Base-by-base conservation (phyloP, 306 rosid species). In the Glycyrrhiza uralensis region DNA sequence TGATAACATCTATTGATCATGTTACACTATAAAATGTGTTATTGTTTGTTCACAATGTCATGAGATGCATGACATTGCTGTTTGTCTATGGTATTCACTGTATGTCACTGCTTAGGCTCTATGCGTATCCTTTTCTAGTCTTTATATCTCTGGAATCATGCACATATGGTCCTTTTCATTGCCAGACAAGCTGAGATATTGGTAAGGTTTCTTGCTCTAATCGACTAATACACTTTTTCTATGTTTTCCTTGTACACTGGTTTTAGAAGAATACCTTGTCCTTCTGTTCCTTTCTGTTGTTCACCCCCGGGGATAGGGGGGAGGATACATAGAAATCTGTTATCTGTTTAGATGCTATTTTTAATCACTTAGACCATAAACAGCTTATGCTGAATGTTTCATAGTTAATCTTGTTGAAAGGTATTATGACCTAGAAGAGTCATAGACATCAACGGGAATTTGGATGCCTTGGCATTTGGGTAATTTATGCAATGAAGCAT, bases 91-190 rank as follows among this genome's bases (percentile, higher is more conserved):
- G 38, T 42, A 29, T 47, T 65, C 22, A n/a, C 22, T 66, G 50
- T 57, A 9, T 72, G 55, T 22, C 15, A 20, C 65, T 38, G 39
- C 33, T 36, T 14, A 19, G 54, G 38, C 59, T 73, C 73, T 78
- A 18, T 71, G 20, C 23, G 19, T 10, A 67, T 19, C n/a, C n/a
- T n/a, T n/a, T n/a, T n/a, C n/a, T n/a, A n/a, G n/a, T n/a, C n/a
- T n/a, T n/a, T n/a, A n/a, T n/a, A n/a, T n/a, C n/a, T n/a, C n/a
- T n/a, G n/a, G n/a, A n/a, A 30, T 67, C 23, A 33, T 33, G 52
- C 17, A 38, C 6, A 42, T 57, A 41, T 57, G 67, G 32, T 71
- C 41, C 15, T 9, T 44, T 71, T 14, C 30, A 4, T 64, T 57
- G 22, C 30, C 22, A 20, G 28, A 30, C 15, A 55, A 26, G 61